Evolutionary conservation across 495 filamentous ascomycete genomes (phyloP).

Genomic region (Aspergillus asperescens): DNA sequence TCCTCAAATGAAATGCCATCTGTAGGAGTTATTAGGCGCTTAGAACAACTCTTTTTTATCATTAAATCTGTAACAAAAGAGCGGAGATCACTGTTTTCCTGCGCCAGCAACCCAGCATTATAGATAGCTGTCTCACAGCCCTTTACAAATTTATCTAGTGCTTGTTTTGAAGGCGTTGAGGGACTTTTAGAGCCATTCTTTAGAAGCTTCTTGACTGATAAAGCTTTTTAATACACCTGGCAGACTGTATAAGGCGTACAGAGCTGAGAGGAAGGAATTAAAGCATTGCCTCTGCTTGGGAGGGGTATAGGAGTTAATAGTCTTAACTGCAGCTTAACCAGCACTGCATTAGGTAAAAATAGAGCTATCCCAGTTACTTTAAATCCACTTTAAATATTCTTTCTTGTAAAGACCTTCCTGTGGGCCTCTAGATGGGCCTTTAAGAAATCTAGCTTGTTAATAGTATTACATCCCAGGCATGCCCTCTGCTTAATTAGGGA

Average conservation of each 20-base stretch:
- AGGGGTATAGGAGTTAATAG: too few species aligned
- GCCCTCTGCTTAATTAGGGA: background rate
- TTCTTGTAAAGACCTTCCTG: background rate
- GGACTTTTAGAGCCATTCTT: too few species aligned
- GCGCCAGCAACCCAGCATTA: too few species aligned
- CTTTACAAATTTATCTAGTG: too few species aligned
- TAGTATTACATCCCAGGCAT: background rate
- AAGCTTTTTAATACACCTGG: too few species aligned
- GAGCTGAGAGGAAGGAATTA: background rate
- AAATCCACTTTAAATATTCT: background rate
- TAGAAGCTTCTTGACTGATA: too few species aligned
- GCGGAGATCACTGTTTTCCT: too few species aligned
- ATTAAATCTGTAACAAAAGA: too few species aligned
- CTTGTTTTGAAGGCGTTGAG: too few species aligned
- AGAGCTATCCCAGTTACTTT: background rate
- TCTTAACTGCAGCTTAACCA: background rate
- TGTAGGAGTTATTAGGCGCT: background rate
- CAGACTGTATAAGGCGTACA: background rate
- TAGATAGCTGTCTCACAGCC: too few species aligned
- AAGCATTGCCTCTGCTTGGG: background rate
- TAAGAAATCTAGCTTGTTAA: constrained; percentile 3
- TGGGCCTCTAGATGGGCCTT: background rate
- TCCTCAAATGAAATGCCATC: background rate
- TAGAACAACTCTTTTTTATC: too few species aligned
- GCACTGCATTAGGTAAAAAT: background rate